Percentiles rank a stretch among this genome's conserved stretches.
Evolutionary conservation across 148 eudicot genomes (phyloP).

Genomic region (Rheum nobile): DNA sequence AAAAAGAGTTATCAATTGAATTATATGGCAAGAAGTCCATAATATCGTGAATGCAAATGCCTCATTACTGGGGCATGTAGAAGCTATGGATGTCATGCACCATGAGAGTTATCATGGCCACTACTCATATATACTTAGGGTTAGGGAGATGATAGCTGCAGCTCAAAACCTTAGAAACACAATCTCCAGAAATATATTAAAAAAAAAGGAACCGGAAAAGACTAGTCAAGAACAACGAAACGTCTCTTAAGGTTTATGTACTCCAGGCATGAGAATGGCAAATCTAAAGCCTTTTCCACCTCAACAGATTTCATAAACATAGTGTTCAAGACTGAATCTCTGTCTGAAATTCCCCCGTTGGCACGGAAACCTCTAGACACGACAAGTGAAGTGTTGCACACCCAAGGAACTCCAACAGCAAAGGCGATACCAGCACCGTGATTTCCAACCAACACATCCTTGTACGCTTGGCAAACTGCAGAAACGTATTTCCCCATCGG

Average conservation of each 20-base stretch:
- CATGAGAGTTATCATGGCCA: no score
- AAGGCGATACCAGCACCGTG: conserved; percentile 42
- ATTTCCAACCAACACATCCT: conserved; percentile 34
- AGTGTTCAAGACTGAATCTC: conserved; percentile 34
- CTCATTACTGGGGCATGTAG: no score
- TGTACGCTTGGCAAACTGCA: conserved; percentile 52
- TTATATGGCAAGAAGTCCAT: no score
- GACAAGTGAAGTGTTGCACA: conserved; percentile 74
- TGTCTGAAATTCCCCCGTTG: conserved; percentile 11
- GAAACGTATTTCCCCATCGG: conserved; percentile 67
- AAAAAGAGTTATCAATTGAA: no score
- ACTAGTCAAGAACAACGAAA: conserved; percentile 37
- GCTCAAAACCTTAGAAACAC: not conserved
- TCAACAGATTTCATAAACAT: conserved; percentile 34
- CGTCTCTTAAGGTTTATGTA: conserved; percentile 64
- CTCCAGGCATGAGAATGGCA: conserved; percentile 66
- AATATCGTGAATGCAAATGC: no score
- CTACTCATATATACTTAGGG: no score
- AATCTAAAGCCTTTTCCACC: conserved; percentile 37
- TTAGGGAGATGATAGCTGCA: no score
- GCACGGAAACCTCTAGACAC: conserved; percentile 47
- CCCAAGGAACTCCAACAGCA: conserved; percentile 62
- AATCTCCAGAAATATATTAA: not conserved
- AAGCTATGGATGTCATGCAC: no score
- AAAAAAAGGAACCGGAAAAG: not conserved